Evolutionary conservation across 768 basidiomycete genomes (phyloP).

Genomic region (Podaxis sp.): DNA sequence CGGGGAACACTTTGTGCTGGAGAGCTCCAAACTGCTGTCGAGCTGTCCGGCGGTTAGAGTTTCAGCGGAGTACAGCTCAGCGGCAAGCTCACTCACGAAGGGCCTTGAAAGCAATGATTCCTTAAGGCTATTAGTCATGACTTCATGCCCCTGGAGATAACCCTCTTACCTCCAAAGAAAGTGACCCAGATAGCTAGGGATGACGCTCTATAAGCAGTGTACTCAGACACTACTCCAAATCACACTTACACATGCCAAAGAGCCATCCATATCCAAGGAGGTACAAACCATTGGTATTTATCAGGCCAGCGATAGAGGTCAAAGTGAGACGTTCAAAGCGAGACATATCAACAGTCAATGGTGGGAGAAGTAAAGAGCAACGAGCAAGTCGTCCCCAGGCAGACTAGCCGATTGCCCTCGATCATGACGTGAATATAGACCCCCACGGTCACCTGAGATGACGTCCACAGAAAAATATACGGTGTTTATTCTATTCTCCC

Average conservation of each 20-base stretch:
- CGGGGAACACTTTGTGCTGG: constrained; percentile 72
- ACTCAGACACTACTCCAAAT: not conserved
- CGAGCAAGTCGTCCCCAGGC: not conserved
- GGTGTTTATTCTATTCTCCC: constrained; percentile 12
- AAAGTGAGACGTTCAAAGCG: constrained; percentile 32
- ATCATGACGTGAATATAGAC: not conserved
- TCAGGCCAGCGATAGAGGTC: constrained; percentile 28
- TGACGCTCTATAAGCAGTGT: not conserved
- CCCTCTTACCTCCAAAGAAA: constrained; percentile 57
- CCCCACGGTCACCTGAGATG: constrained; percentile 9
- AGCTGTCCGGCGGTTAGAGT: constrained; percentile 35
- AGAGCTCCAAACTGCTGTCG: constrained; percentile 71
- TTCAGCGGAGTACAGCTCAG: constrained; percentile 2
- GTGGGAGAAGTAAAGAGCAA: not conserved
- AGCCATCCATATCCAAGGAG: constrained; percentile 59
- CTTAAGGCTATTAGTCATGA: constrained; percentile 26
- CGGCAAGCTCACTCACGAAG: constrained; percentile 43
- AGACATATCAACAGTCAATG: not conserved
- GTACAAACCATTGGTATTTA: constrained; percentile 43
- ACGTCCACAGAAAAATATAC: constrained; percentile 9
- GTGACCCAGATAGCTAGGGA: constrained; percentile 54
- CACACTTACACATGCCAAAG: constrained; percentile 66
- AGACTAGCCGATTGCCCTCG: not conserved
- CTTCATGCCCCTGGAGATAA: not conserved
- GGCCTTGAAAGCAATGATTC: constrained; percentile 57